Evolutionary conservation across 345 rosid genomes (phyloP).

Genomic region (Anastatica hierochuntica): DNA sequence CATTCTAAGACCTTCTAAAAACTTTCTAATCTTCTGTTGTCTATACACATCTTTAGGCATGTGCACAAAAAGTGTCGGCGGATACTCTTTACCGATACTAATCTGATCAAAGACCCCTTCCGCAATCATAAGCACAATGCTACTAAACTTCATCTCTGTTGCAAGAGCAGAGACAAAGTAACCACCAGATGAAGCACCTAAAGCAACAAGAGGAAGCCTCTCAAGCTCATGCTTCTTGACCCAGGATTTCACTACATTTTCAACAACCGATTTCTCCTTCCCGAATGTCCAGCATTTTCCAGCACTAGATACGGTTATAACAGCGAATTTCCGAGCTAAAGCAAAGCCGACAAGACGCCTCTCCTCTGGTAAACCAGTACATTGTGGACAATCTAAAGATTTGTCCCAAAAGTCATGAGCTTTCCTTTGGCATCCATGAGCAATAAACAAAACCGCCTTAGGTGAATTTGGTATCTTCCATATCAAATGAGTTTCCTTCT

Average conservation of each 20-base stretch:
- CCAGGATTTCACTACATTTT: slow-evolving; percentile 56
- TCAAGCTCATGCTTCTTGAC: slow-evolving; percentile 38
- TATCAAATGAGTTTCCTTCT: slow-evolving; percentile 62
- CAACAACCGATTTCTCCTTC: slow-evolving; percentile 44
- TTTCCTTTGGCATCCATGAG: slow-evolving; percentile 83
- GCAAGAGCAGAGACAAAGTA: slow-evolving; percentile 79
- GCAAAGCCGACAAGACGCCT: slow-evolving; percentile 53
- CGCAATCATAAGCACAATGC: slow-evolving; percentile 75
- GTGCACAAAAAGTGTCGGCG: slow-evolving; percentile 82
- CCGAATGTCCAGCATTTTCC: slow-evolving; percentile 67
- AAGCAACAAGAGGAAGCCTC: slow-evolving; percentile 69
- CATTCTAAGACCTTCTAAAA: slow-evolving; percentile 37
- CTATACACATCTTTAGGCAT: slow-evolving; percentile 74
- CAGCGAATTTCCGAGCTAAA: slow-evolving; percentile 47
- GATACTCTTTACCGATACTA: slow-evolving; percentile 46
- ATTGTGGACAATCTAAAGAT: slow-evolving; percentile 48
- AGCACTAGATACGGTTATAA: slow-evolving; percentile 59
- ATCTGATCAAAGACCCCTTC: slow-evolving; percentile 65
- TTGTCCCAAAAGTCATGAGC: slow-evolving; percentile 83
- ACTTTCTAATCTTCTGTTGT: slow-evolving; percentile 54
- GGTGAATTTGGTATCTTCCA: slow-evolving; percentile 77
- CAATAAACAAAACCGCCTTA: slow-evolving; percentile 69
- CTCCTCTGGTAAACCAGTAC: slow-evolving; percentile 83
- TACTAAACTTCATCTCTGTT: slow-evolving; percentile 43
- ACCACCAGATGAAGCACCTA: slow-evolving; percentile 97